phyloP scores from a whole-genome alignment of 2,329 filamentous ascomycete genomes.

The Cephalotrichum gorgonifer region DNA sequence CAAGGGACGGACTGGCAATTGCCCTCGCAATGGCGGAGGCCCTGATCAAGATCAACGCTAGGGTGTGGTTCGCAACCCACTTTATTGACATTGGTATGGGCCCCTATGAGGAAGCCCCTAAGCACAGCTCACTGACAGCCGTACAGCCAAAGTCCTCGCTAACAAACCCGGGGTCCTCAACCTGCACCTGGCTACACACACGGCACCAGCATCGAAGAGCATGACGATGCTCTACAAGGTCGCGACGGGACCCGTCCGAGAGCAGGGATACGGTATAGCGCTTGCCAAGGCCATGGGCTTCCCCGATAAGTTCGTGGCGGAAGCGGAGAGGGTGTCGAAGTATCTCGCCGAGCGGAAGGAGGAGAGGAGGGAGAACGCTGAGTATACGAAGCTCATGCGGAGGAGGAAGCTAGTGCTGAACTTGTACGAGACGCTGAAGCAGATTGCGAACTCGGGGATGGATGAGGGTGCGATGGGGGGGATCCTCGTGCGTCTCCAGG shows the following conservation, averaged over 20 bases:
- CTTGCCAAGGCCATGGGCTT: conserved; percentile 68
- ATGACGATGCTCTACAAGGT: conserved; percentile 89
- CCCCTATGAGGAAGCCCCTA: not conserved
- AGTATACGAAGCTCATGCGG: conserved; percentile 46
- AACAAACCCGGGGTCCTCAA: conserved; percentile 73
- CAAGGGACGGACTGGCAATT: conserved; percentile 78
- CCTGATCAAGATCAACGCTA: conserved; percentile 64
- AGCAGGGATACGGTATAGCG: conserved; percentile 74
- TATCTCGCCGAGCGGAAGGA: conserved; percentile 49
- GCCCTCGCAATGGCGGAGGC: conserved; percentile 85
- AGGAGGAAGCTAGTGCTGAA: conserved; percentile 64
- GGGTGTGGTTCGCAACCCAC: conserved; percentile 91
- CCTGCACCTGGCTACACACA: conserved; percentile 67
- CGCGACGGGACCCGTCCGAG: conserved; percentile 56
- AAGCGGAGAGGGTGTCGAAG: conserved; percentile 56
- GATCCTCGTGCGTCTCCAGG: conserved; percentile 59
- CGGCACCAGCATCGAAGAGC: conserved; percentile 36
- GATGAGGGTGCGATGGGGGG: conserved; percentile 49
- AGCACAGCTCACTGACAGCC: not conserved
- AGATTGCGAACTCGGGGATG: conserved; percentile 56
- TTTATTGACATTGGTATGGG: conserved; percentile 62
- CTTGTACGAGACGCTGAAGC: conserved; percentile 60
- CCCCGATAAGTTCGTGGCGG: conserved; percentile 54
- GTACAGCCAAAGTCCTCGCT: conserved; percentile 54
- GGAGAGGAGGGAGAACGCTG: conserved; percentile 46